Conservation (phyloP, 208 protist genomes). For the Acanthamoeba castellanii region DNA sequence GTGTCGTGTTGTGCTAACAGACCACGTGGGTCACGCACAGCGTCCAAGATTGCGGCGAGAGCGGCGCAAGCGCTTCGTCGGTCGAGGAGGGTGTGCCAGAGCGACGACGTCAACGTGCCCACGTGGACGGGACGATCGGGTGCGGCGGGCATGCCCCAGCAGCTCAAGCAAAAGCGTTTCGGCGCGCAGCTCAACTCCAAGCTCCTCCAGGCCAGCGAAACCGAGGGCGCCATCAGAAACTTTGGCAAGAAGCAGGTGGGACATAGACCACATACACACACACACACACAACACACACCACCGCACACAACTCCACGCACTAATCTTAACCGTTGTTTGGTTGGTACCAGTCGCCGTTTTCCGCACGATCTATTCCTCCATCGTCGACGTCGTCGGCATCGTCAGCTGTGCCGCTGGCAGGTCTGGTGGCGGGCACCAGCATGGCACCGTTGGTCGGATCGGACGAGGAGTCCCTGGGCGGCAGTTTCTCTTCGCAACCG, state of each 20-base stretch:
- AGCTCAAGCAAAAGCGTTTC: slow-evolving; percentile 37
- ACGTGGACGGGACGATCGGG: slow-evolving; percentile 81
- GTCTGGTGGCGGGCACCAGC: neutral
- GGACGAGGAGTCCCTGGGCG: neutral
- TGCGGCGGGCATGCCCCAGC: neutral
- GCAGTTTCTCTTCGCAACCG: neutral
- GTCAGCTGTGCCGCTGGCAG: neutral
- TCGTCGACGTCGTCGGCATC: neutral
- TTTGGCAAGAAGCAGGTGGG: slow-evolving; percentile 43
- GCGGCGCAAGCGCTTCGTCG: slow-evolving; percentile 72
- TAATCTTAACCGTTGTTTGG: too few relatives aligned
- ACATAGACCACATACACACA: too few relatives aligned
- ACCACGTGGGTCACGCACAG: neutral
- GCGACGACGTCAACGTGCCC: slow-evolving; percentile 55
- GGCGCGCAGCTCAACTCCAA: neutral
- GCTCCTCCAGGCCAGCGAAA: neutral
- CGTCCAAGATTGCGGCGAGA: slow-evolving; percentile 75
- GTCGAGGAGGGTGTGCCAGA: slow-evolving; percentile 46
- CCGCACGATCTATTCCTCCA: neutral
- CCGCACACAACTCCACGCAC: too few relatives aligned
- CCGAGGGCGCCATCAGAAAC: neutral
- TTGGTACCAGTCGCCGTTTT: too few relatives aligned
- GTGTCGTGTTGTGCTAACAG: neutral
- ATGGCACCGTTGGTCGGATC: neutral
- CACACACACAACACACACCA: neutral